Evolutionary conservation across 2,329 filamentous ascomycete genomes (phyloP).

Genomic region (Xylaria polymorpha): DNA sequence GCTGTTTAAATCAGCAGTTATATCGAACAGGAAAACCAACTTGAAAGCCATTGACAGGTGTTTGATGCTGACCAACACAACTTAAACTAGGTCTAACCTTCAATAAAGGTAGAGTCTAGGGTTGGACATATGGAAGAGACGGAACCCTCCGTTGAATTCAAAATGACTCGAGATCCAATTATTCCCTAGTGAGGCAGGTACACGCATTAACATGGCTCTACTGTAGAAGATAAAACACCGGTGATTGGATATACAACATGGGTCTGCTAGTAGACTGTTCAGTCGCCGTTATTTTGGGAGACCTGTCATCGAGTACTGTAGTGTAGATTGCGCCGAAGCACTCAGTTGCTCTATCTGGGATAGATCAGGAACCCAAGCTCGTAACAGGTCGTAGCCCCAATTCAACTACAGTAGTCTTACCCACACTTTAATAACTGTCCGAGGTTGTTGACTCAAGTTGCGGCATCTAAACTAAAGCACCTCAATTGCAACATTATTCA

Average conservation of each 20-base stretch:
- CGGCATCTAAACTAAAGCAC: constrained; percentile 4
- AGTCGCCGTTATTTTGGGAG: constrained; percentile 24
- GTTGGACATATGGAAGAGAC: not conserved
- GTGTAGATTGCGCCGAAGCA: not conserved
- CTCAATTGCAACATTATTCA: constrained; percentile 15
- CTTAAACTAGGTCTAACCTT: not conserved
- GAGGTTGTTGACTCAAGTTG: constrained; percentile 1
- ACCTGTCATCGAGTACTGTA: no score
- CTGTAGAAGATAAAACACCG: not conserved
- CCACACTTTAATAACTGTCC: not conserved
- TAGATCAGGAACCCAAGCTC: not conserved
- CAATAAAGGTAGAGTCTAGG: not conserved
- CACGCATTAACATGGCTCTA: constrained; percentile 5
- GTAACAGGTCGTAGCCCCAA: not conserved
- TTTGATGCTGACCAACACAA: not conserved
- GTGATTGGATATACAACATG: constrained; percentile 10
- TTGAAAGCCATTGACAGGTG: not conserved
- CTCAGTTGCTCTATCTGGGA: not conserved
- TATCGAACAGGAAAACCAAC: not conserved
- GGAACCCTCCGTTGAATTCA: not conserved
- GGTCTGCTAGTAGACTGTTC: constrained; percentile 1
- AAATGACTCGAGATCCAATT: constrained; percentile 21
- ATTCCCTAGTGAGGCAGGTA: constrained; percentile 31
- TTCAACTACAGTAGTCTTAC: not conserved
- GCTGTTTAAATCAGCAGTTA: not conserved